Evolutionary conservation across 106 monocot species (phyloP).

Genomic region (Chionographis japonica): DNA sequence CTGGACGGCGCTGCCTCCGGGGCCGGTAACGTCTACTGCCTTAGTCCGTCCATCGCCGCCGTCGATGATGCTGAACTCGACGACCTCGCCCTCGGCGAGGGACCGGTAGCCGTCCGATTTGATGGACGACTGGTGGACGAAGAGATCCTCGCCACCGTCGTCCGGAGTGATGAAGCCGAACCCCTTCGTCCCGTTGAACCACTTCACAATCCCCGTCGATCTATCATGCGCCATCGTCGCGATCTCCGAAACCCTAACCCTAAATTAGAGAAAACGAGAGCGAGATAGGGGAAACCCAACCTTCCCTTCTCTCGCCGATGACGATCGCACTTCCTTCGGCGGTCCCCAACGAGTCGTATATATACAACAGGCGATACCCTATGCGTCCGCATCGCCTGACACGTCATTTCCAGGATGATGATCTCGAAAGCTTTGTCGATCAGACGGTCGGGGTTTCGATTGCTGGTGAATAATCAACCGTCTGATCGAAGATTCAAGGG

Average conservation of each 20-base stretch:
- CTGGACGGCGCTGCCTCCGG: conserved; percentile 17
- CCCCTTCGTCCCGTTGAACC: conserved; percentile 37
- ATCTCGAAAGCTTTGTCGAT: too few relatives aligned
- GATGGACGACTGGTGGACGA: conserved; percentile 46
- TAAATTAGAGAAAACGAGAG: too few relatives aligned
- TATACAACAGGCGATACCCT: too few relatives aligned
- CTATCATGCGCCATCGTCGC: conserved; percentile 19
- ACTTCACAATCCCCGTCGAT: conserved; percentile 29
- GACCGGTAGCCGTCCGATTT: conserved; percentile 30
- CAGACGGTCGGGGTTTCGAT: too few relatives aligned
- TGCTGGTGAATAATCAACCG: too few relatives aligned
- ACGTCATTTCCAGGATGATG: too few relatives aligned
- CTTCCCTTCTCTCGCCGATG: too few relatives aligned
- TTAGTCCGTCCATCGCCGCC: conserved; percentile 31
- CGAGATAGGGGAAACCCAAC: too few relatives aligned
- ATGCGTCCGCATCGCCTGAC: too few relatives aligned
- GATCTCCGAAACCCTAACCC: background rate
- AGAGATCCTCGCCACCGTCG: conserved; percentile 27
- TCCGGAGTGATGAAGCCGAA: conserved; percentile 48
- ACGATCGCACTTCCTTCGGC: too few relatives aligned
- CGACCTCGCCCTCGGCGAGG: conserved; percentile 35
- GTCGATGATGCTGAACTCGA: conserved; percentile 33
- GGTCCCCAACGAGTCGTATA: too few relatives aligned
- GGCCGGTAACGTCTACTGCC: conserved; percentile 36
- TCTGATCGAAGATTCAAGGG: too few relatives aligned